Evolutionary conservation across 176 grass and related monocot genomes (phyloP), one percentile per base, ranked within the genome.

Genomic region (Aechmea fasciata): DNA sequence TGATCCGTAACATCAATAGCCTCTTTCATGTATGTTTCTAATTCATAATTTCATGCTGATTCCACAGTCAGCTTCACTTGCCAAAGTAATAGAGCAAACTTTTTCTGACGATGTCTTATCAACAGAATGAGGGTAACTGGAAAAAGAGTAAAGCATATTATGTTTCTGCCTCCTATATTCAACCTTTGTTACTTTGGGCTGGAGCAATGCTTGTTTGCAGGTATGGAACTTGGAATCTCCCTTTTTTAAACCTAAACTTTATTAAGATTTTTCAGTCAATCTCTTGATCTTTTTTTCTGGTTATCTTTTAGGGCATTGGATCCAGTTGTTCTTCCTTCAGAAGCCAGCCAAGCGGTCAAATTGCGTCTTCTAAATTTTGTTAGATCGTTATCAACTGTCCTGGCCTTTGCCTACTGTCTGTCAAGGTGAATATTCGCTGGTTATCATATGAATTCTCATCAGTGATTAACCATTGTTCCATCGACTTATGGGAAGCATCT

Each of bases 101-200:
- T 86, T 53, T 61, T 79, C 78, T 78, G 18, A 55, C 61, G 65
- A 84, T 84, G 52, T 64, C 13, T 69, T 83, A 52, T 73, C 33
- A 8, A 73, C 80, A 99, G 89, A 83, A 83, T 19, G 89, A 91
- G 28, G 69, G 76, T 82, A 89, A 89, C 69, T 99, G 94, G 94
- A 99, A 92, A 74, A 92, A 85, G 82, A 93, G 94, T 64, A 91
- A 64, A 77, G 71, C 89, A 13, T 93, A 99, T 69, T 28, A 87
- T 75, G 83, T 93, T 81, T 99, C 89, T 77, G 82, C 74, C 3
- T 93, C 65, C 48, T 99, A 88, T 78, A 73, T 99, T 81, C 89
- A 99, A 81, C 94, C 94, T 69, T 77, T 99, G 54, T 81, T 99
- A 77, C 94, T 99, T 69, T 99, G 94, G 94, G 81, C 84, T 29